Conservation (phyloP, 176 grass and related monocot species). For the Musa acuminata region DNA sequence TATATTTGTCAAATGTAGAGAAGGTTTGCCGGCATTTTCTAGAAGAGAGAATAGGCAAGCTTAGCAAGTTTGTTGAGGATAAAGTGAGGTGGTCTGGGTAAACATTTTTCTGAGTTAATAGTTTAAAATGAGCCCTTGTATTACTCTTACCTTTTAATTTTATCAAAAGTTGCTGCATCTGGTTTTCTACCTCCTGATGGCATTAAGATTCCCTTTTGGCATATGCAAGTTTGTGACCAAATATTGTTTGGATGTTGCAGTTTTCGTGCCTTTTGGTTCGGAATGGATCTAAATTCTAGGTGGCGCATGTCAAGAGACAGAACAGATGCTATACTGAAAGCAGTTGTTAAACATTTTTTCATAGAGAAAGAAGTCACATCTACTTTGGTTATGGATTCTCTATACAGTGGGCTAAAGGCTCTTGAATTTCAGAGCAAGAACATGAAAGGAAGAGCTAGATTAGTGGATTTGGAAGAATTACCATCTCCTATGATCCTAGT, state of each 20-base stretch:
- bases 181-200: not conserved
- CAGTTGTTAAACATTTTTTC: constrained; percentile 21
- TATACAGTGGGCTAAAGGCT: constrained; percentile 20
- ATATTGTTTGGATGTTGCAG: constrained; percentile 1
- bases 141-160: not conserved
- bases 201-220: not conserved
- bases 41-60: constrained; percentile 78
- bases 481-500: constrained; percentile 60
- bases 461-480: constrained; percentile 45
- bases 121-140: not conserved
- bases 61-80: constrained; percentile 73
- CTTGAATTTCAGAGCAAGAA: constrained; percentile 15
- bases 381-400: constrained; percentile 24
- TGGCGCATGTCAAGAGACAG: constrained; percentile 21
- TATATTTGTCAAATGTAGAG: constrained; percentile 96
- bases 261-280: constrained; percentile 22
- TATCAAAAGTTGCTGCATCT: not conserved
- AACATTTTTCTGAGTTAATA: not conserved
- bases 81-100: constrained; percentile 86
- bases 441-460: constrained; percentile 39
- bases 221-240: not conserved
- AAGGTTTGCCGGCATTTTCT: constrained; percentile 87
- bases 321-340: constrained; percentile 16
- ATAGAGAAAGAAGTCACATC: constrained; percentile 27
- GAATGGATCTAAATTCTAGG: constrained; percentile 11